These are phyloP conservation scores for Rossbeevera mucosa DNA, from an alignment of 768 basidiomycete species.

Conservation along the genomic window DNA sequence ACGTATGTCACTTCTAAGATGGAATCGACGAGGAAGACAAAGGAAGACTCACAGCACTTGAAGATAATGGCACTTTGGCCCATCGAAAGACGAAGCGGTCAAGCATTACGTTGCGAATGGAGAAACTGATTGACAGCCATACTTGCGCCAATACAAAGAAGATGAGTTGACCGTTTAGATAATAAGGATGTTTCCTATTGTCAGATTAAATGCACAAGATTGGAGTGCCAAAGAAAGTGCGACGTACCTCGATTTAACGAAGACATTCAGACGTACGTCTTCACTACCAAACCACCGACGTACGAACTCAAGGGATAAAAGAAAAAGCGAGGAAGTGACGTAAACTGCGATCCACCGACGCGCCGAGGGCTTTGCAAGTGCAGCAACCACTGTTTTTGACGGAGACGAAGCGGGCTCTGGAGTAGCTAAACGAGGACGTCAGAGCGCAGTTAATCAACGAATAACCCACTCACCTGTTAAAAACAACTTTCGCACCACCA, in stretches of 20 bases:
- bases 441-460: not conserved
- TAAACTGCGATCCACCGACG: slow-evolving; percentile 45
- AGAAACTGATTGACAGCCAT: slow-evolving; percentile 42
- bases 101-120: slow-evolving; percentile 54
- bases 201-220: not conserved
- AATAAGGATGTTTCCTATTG: slow-evolving; percentile 66
- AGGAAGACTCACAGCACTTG: slow-evolving; percentile 17
- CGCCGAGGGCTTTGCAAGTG: slow-evolving; percentile 46
- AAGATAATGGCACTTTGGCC: slow-evolving; percentile 20
- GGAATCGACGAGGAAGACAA: not conserved
- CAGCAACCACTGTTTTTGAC: slow-evolving; percentile 40
- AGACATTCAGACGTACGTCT: slow-evolving; percentile 47
- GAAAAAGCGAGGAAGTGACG: slow-evolving; percentile 40
- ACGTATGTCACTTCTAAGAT: not conserved
- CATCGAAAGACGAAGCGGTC: slow-evolving; percentile 56
- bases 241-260: slow-evolving; percentile 63
- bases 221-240: too few relatives aligned
- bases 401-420: slow-evolving; percentile 51
- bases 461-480: slow-evolving; percentile 48
- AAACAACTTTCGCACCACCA: slow-evolving; percentile 54
- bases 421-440: slow-evolving; percentile 32
- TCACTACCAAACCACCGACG: slow-evolving; percentile 24
- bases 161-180: slow-evolving; percentile 64
- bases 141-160: slow-evolving; percentile 56
- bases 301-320: slow-evolving; percentile 43